Base-by-base conservation (phyloP, 2,329 filamentous ascomycete genomes). In the Niveomyces coronatus region DNA sequence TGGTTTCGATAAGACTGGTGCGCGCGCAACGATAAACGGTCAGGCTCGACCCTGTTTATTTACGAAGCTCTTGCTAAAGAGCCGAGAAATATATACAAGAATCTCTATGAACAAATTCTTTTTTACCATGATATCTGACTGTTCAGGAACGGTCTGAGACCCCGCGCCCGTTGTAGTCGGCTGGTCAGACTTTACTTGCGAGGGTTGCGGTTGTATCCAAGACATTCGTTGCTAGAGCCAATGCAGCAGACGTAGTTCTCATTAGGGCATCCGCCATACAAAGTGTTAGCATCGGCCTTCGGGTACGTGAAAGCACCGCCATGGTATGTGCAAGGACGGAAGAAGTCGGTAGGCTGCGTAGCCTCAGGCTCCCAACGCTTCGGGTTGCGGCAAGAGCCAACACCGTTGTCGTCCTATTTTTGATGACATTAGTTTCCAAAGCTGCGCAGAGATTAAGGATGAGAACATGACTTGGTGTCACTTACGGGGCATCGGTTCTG, bases 241-340 rank as follows among this genome's bases (percentile, higher is more conserved):
- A 39, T 39, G 36, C 36, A 39, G 36, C 36, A 39, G 20, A 19
- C 14, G 17, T 39, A 39, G 23, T 19, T 30, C 29, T 39, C 36
- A 15, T 29, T 32, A 17, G 36, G 29, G 36, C 36, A 39, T 16
- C 30, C 16, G 23, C 19, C 17, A 23, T 39, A 32, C 6, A 39
- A 15, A 19, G 36, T 39, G 36, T 39, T 39, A 30, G 36, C 36
- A 26, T 39, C 36, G 9, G 36, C 36, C 8, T 29, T 15, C 11
- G 36, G 36, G 30, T 39, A 39, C 16, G 36, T 39, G 19, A 39
- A 39, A 13, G 36, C 36, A 20, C 36, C 36, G 10, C 29, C 36
- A 22, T 39, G 36, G 36, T 29, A 39, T 9, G 29, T 33, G 36
- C 36, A 39, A 8, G 36, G 36, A 16, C 11, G 7, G 11, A 39